phyloP scores from a whole-genome alignment of 1,139 yeast species.

The Nakaseomyces delphensis region DNA sequence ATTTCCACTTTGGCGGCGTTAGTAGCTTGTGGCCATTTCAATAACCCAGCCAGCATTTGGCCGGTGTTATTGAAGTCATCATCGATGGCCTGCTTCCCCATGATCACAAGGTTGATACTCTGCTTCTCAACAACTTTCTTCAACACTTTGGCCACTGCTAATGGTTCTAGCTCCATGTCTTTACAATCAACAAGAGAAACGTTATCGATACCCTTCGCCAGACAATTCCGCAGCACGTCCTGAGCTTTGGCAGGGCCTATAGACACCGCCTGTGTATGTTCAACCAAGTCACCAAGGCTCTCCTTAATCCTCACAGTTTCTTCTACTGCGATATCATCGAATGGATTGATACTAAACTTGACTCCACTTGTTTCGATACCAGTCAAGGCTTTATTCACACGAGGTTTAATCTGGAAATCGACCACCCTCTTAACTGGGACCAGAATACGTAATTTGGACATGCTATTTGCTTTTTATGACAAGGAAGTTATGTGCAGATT shows the following conservation, averaged over 20 bases:
- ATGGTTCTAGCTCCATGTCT: constrained; percentile 64
- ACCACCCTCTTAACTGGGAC: constrained; percentile 95
- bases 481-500: too few relatives aligned
- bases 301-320: constrained; percentile 80
- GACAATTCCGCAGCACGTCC: constrained; percentile 78
- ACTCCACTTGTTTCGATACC: constrained; percentile 88
- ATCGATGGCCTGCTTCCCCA: constrained; percentile 96
- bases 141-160: constrained; percentile 79
- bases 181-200: constrained; percentile 78
- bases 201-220: constrained; percentile 90
- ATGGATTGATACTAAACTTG: constrained; percentile 90
- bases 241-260: constrained; percentile 84
- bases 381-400: constrained; percentile 77
- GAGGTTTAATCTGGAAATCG: constrained; percentile 87
- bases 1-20: constrained; percentile 79
- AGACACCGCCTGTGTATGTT: constrained; percentile 81
- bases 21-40: constrained; percentile 97
- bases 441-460: constrained; percentile 47
- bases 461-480: neutral
- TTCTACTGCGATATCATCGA: constrained; percentile 93
- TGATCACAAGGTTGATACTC: constrained; percentile 64
- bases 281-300: constrained; percentile 61
- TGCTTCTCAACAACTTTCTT: constrained; percentile 64
- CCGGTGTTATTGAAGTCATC: constrained; percentile 96
- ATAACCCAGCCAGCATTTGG: constrained; percentile 87